Percentiles rank a stretch among this genome's conserved stretches.
Evolutionary conservation across 805 yeast species (phyloP).

Genomic region (Cyberlindnera veronae): DNA sequence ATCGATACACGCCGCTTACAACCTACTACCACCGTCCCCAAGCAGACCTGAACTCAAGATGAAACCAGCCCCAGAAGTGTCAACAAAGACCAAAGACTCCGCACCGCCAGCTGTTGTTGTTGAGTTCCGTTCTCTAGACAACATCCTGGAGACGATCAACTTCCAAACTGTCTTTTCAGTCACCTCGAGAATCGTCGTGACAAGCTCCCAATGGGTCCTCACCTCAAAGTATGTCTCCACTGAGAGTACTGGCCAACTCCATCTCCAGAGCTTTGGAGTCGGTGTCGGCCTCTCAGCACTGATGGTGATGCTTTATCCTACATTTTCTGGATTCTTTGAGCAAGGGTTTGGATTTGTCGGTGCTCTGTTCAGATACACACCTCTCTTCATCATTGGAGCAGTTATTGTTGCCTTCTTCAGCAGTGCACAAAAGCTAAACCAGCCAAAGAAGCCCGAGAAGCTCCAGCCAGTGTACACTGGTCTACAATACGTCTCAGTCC

Average conservation of each 20-base stretch:
- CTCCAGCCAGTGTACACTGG: too few species aligned
- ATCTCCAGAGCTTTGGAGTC: conserved; percentile 25
- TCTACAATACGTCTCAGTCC: too few species aligned
- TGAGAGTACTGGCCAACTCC: conserved; percentile 23
- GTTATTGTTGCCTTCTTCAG: conserved; percentile 17
- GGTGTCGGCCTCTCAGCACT: conserved; percentile 21
- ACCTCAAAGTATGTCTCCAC: conserved; percentile 23
- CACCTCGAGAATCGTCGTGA: conserved; percentile 1
- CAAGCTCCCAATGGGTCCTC: conserved; percentile 8
- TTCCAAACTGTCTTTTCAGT: conserved; percentile 5
- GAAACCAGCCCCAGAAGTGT: too few species aligned
- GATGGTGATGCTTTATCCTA: conserved; percentile 24
- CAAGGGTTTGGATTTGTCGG: conserved; percentile 24
- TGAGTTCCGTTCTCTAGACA: conserved; percentile 6
- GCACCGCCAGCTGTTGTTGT: background rate
- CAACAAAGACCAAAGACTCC: too few species aligned
- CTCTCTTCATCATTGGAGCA: conserved; percentile 19
- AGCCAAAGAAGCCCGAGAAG: too few species aligned
- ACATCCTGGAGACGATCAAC: conserved; percentile 17
- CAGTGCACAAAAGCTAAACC: conserved; percentile 20
- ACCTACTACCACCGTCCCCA: too few species aligned
- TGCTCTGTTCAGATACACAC: conserved; percentile 17
- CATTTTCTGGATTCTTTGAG: conserved; percentile 19
- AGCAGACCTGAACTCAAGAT: too few species aligned
- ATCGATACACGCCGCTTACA: too few species aligned